Conservation (phyloP, 768 basidiomycete species). For the Russula ochroleuca region DNA sequence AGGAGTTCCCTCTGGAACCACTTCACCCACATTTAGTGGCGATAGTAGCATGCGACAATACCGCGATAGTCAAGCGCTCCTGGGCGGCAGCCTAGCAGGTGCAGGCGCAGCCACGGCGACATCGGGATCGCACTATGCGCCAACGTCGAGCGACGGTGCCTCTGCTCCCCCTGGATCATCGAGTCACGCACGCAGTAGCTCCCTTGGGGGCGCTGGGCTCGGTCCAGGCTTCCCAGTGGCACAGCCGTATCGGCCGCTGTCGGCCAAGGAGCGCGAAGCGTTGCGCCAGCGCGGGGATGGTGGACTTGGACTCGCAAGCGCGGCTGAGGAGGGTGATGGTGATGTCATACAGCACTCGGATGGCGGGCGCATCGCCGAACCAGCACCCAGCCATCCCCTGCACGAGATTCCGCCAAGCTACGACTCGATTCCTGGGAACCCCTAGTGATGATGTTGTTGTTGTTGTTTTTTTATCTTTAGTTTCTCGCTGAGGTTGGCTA, state of each 20-base stretch:
- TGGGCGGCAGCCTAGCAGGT: constrained; percentile 28
- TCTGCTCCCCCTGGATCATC: neutral
- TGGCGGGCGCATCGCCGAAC: constrained; percentile 27
- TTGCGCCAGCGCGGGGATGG: constrained; percentile 23
- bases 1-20: constrained; percentile 28
- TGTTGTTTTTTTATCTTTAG: neutral
- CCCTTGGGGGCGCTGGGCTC: neutral
- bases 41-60: constrained; percentile 32
- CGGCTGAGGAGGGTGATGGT: constrained; percentile 17
- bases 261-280: constrained; percentile 35
- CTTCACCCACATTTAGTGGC: constrained; percentile 2
- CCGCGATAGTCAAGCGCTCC: constrained; percentile 27
- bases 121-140: constrained; percentile 27
- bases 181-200: neutral
- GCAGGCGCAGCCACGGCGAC: constrained; percentile 26
- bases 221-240: constrained; percentile 1
- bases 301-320: constrained; percentile 30
- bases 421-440: constrained; percentile 1
- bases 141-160: constrained; percentile 16
- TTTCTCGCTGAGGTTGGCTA: neutral
- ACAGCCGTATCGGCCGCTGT: constrained; percentile 23
- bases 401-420: constrained; percentile 29
- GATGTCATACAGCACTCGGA: constrained; percentile 34
- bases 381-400: constrained; percentile 14
- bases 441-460: neutral